These are phyloP conservation scores for Chaetomiaceae sp. DNA, from an alignment of 2,329 filamentous ascomycete genomes.

Conservation along the genomic window DNA sequence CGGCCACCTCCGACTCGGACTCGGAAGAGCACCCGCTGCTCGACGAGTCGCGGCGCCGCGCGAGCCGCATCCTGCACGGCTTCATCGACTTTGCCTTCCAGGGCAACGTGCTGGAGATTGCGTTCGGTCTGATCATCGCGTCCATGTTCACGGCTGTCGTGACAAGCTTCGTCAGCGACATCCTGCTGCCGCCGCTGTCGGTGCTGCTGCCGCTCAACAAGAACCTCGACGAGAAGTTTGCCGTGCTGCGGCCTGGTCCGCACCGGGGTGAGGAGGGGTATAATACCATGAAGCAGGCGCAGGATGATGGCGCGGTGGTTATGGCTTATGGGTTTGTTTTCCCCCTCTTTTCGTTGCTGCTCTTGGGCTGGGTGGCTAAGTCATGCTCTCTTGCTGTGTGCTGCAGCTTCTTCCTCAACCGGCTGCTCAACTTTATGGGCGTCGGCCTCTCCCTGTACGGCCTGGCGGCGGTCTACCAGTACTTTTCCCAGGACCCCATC, in stretches of 20 bases:
- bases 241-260: conserved; percentile 55
- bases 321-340: conserved; percentile 58
- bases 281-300: conserved; percentile 64
- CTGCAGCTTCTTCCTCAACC: conserved; percentile 55
- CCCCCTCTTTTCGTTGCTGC: not conserved
- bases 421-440: conserved; percentile 60
- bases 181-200: conserved; percentile 65
- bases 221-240: conserved; percentile 72
- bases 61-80: conserved; percentile 52
- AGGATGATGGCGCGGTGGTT: conserved; percentile 66
- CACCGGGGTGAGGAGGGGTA: conserved; percentile 54
- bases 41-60: conserved; percentile 42
- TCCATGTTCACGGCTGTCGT: conserved; percentile 60
- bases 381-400: not conserved
- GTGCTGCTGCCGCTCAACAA: conserved; percentile 63
- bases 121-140: conserved; percentile 69
- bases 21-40: conserved; percentile 41
- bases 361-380: not conserved
- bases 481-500: conserved; percentile 58
- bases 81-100: conserved; percentile 70
- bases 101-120: conserved; percentile 71
- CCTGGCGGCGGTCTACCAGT: conserved; percentile 59
- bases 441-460: conserved; percentile 62
- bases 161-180: conserved; percentile 66
- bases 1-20: conserved; percentile 32